Evolutionary conservation across 2,329 filamentous ascomycete species (phyloP).

Genomic region (Juglanconis juglandina): DNA sequence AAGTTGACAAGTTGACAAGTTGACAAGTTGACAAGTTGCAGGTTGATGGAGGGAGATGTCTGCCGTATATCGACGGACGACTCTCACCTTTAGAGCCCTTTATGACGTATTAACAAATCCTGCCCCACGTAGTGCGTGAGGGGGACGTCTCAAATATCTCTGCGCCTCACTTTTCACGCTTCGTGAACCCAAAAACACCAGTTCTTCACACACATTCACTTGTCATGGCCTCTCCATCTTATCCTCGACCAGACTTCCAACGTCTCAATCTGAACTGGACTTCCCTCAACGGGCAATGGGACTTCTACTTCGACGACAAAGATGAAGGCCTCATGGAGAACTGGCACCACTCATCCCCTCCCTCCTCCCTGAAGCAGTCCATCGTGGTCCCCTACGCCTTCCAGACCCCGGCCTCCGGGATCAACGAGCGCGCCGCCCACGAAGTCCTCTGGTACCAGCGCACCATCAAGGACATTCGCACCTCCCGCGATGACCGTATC

Average conservation of each 20-base stretch:
- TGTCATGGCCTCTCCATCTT: slow-evolving; percentile 27
- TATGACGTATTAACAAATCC: slow-evolving; percentile 12
- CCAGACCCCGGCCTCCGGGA: slow-evolving; percentile 60
- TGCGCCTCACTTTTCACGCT: too few relatives aligned
- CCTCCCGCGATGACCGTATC: slow-evolving; percentile 37
- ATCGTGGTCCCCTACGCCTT: slow-evolving; percentile 66
- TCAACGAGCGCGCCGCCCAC: slow-evolving; percentile 59
- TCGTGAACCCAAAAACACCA: too few relatives aligned
- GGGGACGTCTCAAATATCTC: neutral
- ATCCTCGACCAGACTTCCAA: slow-evolving; percentile 64
- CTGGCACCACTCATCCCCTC: slow-evolving; percentile 54
- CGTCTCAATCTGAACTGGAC: slow-evolving; percentile 54
- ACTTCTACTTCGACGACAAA: slow-evolving; percentile 63
- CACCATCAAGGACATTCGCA: slow-evolving; percentile 46
- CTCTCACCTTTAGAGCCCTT: neutral
- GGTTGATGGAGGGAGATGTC: too few relatives aligned
- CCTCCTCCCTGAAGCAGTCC: slow-evolving; percentile 43
- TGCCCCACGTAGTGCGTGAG: slow-evolving; percentile 13
- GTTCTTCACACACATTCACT: neutral
- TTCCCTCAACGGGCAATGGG: slow-evolving; percentile 61
- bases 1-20: too few relatives aligned
- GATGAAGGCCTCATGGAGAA: slow-evolving; percentile 50
- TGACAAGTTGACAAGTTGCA: too few relatives aligned
- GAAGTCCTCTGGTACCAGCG: slow-evolving; percentile 68
- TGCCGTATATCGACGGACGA: too few relatives aligned